Percentiles rank a stretch among this genome's conserved stretches.
Conservation (phyloP, 1,139 yeast species). For the Yamadazyma triangularis region DNA sequence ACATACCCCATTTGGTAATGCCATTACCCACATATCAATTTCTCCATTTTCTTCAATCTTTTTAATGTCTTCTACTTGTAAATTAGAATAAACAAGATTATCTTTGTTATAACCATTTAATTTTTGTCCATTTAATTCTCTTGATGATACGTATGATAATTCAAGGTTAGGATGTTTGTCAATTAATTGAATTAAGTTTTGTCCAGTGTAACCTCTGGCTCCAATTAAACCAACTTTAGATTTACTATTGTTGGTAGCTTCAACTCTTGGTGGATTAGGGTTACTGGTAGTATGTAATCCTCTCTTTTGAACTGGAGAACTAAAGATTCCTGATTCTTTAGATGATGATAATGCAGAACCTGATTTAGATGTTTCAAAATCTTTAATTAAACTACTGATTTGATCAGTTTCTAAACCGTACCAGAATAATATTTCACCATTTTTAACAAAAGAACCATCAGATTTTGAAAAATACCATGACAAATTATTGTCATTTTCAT, state of each 20-base stretch:
- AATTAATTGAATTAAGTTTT: slow-evolving; percentile 80
- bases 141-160: slow-evolving; percentile 88
- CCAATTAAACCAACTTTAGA: slow-evolving; percentile 90
- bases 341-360: slow-evolving; percentile 35
- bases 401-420: slow-evolving; percentile 73
- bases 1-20: slow-evolving; percentile 96
- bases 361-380: slow-evolving; percentile 47
- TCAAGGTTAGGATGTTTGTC: slow-evolving; percentile 86
- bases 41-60: slow-evolving; percentile 69
- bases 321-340: slow-evolving; percentile 39
- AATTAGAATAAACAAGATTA: slow-evolving; percentile 75
- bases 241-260: slow-evolving; percentile 56
- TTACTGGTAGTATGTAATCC: slow-evolving; percentile 41
- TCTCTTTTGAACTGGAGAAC: slow-evolving; percentile 35
- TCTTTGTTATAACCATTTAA: slow-evolving; percentile 82
- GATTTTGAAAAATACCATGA: slow-evolving; percentile 91
- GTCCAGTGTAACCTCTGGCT: slow-evolving; percentile 98
- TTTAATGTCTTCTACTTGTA: slow-evolving; percentile 82
- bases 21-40: slow-evolving; percentile 98
- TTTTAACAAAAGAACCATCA: slow-evolving; percentile 88
- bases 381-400: slow-evolving; percentile 61
- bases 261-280: slow-evolving; percentile 69
- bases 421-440: slow-evolving; percentile 93
- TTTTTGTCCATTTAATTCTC: slow-evolving; percentile 86
- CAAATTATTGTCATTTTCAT: slow-evolving; percentile 86